Percentiles rank a stretch among this genome's conserved stretches.
These are phyloP conservation scores for Trichoderma sp. DNA, from an alignment of 2,329 filamentous ascomycete species.

Conservation along the genomic window DNA sequence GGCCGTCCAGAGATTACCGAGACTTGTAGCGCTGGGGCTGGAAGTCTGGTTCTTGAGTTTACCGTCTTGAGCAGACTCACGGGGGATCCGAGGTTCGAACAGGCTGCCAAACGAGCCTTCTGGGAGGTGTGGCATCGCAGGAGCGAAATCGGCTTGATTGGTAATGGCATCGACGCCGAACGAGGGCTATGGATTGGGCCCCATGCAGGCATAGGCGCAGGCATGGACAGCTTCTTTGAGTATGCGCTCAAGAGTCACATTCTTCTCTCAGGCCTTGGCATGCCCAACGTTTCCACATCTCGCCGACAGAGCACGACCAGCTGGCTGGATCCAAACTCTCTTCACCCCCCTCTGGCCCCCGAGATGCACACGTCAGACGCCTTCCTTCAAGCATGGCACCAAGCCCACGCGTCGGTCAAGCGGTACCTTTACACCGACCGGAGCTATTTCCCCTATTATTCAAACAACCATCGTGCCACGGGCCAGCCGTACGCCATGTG, in stretches of 20 bases:
- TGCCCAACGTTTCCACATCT: conserved; percentile 47
- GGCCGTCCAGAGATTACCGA: conserved; percentile 73
- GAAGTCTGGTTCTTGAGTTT: conserved; percentile 90
- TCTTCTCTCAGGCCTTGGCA: conserved; percentile 71
- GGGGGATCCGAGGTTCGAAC: conserved; percentile 83
- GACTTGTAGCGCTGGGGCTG: conserved; percentile 95
- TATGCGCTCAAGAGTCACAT: conserved; percentile 95
- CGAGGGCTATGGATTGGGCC: conserved; percentile 83
- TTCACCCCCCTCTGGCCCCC: conserved; percentile 58
- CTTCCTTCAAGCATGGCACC: conserved; percentile 80
- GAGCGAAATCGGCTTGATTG: conserved; percentile 82
- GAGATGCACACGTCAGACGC: conserved; percentile 70
- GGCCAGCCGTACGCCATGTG: conserved; percentile 87
- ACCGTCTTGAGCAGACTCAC: conserved; percentile 85
- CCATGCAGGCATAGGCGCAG: conserved; percentile 91
- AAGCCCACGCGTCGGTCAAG: conserved; percentile 82
- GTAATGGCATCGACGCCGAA: conserved; percentile 88
- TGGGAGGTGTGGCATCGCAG: conserved; percentile 94
- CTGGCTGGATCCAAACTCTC: conserved; percentile 62
- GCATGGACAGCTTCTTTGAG: conserved; percentile 97
- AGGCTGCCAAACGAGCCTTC: conserved; percentile 85
- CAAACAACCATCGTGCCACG: conserved; percentile 83
- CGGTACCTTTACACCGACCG: conserved; percentile 79
- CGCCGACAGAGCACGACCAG: conserved; percentile 39
- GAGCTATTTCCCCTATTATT: conserved; percentile 83